phyloP scores from a whole-genome alignment of 345 rosid species.

The Eucalyptus victrix region DNA sequence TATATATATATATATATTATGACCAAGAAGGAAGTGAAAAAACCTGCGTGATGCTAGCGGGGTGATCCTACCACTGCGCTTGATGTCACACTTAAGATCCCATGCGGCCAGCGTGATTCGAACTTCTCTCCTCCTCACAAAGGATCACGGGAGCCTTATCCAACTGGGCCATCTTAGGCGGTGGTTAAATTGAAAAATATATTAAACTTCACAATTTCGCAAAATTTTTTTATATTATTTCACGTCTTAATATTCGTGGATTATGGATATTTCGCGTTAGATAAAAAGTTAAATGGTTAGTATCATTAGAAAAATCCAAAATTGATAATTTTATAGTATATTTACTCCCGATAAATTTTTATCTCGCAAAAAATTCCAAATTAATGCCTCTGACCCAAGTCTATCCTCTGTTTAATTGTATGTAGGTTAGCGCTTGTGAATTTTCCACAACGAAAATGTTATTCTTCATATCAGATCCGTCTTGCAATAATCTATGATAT shows the following conservation, averaged over 20 bases:
- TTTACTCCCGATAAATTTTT: not conserved
- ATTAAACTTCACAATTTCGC: not conserved
- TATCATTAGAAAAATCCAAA: not conserved
- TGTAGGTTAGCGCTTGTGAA: not conserved
- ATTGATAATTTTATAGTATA: not conserved
- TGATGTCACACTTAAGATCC: no score
- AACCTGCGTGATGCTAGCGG: no score
- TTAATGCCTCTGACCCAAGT: not conserved
- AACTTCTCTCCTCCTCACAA: no score
- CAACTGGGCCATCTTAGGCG: fast-evolving
- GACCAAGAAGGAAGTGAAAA: no score
- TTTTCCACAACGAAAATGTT: not conserved
- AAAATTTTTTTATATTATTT: not conserved
- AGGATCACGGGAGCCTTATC: no score
- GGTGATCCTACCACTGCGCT: fast-evolving
- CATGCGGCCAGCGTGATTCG: fast-evolving
- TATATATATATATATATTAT: no score
- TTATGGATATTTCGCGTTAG: not conserved
- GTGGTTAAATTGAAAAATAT: not conserved
- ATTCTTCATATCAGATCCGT: not conserved
- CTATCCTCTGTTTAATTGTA: not conserved
- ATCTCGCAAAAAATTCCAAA: not conserved
- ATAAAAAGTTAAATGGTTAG: not conserved
- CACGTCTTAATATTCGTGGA: not conserved
- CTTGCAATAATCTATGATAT: not conserved